These are phyloP conservation scores for Diaporthe destruens DNA, from an alignment of 2,329 filamentous ascomycete genomes.

Conservation along the genomic window DNA sequence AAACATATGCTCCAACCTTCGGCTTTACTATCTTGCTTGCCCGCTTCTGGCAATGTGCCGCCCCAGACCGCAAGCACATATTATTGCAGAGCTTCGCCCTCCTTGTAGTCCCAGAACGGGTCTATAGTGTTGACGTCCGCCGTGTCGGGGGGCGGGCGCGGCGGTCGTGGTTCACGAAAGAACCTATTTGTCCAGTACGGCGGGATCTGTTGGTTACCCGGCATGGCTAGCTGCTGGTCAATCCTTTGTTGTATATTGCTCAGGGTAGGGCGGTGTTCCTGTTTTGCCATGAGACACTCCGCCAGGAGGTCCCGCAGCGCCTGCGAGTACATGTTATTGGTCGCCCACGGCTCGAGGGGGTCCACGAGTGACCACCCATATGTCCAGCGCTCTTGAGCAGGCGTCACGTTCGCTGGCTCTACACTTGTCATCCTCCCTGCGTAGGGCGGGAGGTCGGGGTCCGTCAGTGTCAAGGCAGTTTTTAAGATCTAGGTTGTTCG, in stretches of 20 bases:
- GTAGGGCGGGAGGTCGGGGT: neutral
- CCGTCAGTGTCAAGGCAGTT: slow-evolving; percentile 9
- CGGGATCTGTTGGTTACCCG: neutral
- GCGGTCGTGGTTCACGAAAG: neutral
- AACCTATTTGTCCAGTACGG: neutral
- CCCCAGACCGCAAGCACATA: neutral
- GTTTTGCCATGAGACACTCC: slow-evolving; percentile 21
- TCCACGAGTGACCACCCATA: slow-evolving; percentile 18
- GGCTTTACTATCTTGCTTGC: too few relatives aligned
- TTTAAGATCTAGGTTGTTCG: slow-evolving; percentile 1
- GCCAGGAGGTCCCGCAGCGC: neutral
- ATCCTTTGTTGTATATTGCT: neutral
- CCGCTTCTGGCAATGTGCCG: too few relatives aligned
- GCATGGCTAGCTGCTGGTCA: neutral
- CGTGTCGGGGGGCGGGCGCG: neutral
- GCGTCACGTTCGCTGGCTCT: neutral
- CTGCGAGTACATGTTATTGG: neutral
- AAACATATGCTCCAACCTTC: neutral
- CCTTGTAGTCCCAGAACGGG: neutral
- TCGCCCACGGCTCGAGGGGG: neutral
- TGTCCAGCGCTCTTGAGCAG: slow-evolving; percentile 26
- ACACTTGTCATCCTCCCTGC: neutral
- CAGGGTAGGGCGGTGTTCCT: slow-evolving; percentile 11
- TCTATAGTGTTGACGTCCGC: neutral
- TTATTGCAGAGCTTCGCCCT: neutral